A percentile compares a stretch with the other conserved stretches of the same genome.
These are phyloP conservation scores for Crucihimalaya himalaica DNA, from an alignment of 345 rosid species.

Conservation along the genomic window DNA sequence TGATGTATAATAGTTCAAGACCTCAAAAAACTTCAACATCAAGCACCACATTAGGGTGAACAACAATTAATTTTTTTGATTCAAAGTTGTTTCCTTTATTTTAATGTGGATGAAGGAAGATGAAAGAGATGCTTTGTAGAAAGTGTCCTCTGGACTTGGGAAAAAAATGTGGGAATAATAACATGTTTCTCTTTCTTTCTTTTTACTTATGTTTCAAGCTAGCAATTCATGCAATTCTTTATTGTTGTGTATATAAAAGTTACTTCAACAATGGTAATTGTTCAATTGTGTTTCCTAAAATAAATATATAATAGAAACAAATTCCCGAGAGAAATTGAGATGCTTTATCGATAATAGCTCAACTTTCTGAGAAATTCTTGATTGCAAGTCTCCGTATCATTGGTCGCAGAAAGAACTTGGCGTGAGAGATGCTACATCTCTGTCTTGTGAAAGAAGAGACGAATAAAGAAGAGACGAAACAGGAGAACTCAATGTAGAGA, in stretches of 20 bases:
- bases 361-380: no score
- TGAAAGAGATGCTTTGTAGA: constrained; percentile 16
- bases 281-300: not conserved
- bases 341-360: no score
- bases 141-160: constrained; percentile 15
- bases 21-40: constrained; percentile 56
- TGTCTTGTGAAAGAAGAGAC: no score
- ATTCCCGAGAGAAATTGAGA: no score
- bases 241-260: constrained; percentile 31
- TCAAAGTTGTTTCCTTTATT: constrained; percentile 24
- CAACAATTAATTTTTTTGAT: constrained; percentile 20
- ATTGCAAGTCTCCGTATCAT: no score
- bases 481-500: no score
- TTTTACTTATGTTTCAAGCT: not conserved
- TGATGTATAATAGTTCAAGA: constrained; percentile 64
- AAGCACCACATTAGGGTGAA: constrained; percentile 26
- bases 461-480: no score
- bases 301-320: no score
- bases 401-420: no score
- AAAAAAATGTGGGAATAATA: constrained; percentile 28
- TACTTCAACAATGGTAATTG: not conserved
- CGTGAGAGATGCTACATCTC: not conserved
- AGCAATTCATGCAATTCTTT: constrained; percentile 36
- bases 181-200: not conserved
- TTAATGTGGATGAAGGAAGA: constrained; percentile 19